Evolutionary conservation across 129 eudicot genomes (phyloP), one percentile per base, ranked within the genome.

Genomic region (Artemisia annua): DNA sequence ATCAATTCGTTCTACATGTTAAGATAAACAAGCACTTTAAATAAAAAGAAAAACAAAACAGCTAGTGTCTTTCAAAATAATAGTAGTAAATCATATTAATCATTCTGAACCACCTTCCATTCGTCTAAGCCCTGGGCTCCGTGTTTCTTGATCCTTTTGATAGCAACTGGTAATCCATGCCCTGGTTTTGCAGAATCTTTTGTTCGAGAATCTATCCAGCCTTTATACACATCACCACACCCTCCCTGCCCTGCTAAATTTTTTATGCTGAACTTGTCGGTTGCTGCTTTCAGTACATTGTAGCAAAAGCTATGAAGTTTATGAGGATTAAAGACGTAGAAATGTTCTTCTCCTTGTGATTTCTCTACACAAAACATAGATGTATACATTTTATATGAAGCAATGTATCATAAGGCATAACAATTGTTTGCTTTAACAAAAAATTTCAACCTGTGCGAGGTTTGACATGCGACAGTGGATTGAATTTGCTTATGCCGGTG

Each of bases 201-300:
- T 51, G 81, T 71, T 69, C 72, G 79, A 76, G 66, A 63, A 69
- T 81, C 67, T 14, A 87, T 51, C 86, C 88, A 87, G 24, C 91
- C 88, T 79, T 75, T 87, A 12, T 78, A 87, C 10, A 83, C 88
- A 32, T 74, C 77, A 6, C 88, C 82, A 19, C 75, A 75, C 39
- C 86, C 85, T 51, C 91, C 91, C 63, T 83, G 79, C 19, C 88
- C 91, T 0, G 83, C 68, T 22, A 84, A 49, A 48, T 73, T 78
- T 70, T 76, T 68, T 53, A 54, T 16, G 20, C 65, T 7, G 58
- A 83, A 83, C 65, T 66, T 83, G 49, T 63, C 48, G 0, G 84
- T 83, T 4, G 87, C 82, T 18, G 52, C 75, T 64, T 75, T 75
- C 69, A 83, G 58, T 51, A 74, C 76, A 56, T 75, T 67, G 46